Base-by-base conservation (phyloP, 1,284 basidiomycete species). In the Athelia sp. region DNA sequence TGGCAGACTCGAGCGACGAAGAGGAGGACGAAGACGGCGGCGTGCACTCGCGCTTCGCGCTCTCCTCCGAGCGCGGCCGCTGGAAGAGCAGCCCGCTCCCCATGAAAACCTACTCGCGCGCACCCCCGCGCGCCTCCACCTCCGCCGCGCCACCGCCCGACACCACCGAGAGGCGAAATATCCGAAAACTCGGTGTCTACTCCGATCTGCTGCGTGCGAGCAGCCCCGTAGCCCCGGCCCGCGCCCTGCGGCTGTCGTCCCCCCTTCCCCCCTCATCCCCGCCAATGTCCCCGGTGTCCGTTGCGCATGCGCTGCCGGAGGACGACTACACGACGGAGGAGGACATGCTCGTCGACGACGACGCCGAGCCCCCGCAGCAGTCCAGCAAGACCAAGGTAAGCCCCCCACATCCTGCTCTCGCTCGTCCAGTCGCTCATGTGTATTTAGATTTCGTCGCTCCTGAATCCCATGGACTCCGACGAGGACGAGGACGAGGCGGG, bases 11-110 rank as follows among this genome's bases (percentile, higher is more conserved):
- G 15, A 40, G 8, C 22, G 57, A 57, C 10, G 55, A 48, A 23
- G 49, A 54, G 40, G 57, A 61, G 9, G 61, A 62, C 9, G 59
- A 58, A 53, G 44, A 46, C 3, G 19, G 3, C 59, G 48, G 51
- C 50, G 23, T 60, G 61, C 45, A 38, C 56, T 32, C 73, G 70
- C 44, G 65, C 53, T 79, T 79, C 55, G 66, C 69, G 34, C 68
- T 69, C 15, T 79, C 77, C 43, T 69, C 74, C 3, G 78, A 79
- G 54, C 76, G 77, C 43, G 77, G 78, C 11, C 68, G 69, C 45
- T 79, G 77, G 77, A 64, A 68, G 54, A 74, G 62, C 43, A 77
- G 78, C 52, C 75, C 76, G 2, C 58, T 70, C 22, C 63, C 67
- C 0, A 49, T 57, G 42, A 59, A 58, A 52, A 54, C 57, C 45